A percentile compares a stretch with the other conserved stretches of the same genome.
Conservation (phyloP, 2,329 filamentous ascomycete genomes). For the Boeremia exigua region DNA sequence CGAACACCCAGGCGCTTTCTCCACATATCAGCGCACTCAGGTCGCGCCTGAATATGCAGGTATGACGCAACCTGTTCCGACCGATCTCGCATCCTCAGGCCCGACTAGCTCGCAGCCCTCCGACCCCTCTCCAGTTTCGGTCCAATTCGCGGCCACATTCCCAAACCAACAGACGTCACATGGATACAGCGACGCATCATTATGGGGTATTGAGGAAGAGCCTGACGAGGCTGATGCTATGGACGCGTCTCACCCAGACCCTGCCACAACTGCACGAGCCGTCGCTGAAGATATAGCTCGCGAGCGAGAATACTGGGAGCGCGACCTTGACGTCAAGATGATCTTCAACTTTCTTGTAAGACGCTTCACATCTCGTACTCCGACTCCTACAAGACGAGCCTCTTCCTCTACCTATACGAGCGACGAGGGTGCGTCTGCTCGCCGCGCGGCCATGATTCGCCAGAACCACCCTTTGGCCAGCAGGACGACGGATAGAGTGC, state of each 20-base stretch:
- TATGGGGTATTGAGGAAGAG: conserved; percentile 72
- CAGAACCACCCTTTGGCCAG: conserved; percentile 88
- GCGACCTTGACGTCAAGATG: conserved; percentile 86
- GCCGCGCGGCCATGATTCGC: conserved; percentile 81
- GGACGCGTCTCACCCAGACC: conserved; percentile 52
- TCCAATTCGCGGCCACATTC: conserved; percentile 59
- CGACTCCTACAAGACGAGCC: conserved; percentile 22
- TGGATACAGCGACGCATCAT: conserved; percentile 59
- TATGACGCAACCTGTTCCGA: conserved; percentile 58
- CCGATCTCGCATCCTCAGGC: conserved; percentile 33
- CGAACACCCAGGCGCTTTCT: conserved; percentile 87
- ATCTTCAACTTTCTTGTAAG: conserved; percentile 73
- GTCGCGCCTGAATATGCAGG: conserved; percentile 76
- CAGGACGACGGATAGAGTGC: conserved; percentile 46
- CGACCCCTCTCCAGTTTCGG: conserved; percentile 36
- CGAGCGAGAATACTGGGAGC: conserved; percentile 86
- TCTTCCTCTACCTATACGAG: conserved; percentile 36
- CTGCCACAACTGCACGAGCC: conserved; percentile 20
- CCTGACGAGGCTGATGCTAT: conserved; percentile 50
- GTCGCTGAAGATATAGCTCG: conserved; percentile 45
- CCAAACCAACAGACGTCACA: conserved; percentile 40
- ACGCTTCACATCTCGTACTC: conserved; percentile 45
- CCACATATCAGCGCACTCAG: conserved; percentile 71
- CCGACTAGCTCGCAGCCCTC: conserved; percentile 39
- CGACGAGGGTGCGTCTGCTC: conserved; percentile 53